Evolutionary conservation across 495 filamentous ascomycete species (phyloP).

Genomic region (Bacidia rubella): DNA sequence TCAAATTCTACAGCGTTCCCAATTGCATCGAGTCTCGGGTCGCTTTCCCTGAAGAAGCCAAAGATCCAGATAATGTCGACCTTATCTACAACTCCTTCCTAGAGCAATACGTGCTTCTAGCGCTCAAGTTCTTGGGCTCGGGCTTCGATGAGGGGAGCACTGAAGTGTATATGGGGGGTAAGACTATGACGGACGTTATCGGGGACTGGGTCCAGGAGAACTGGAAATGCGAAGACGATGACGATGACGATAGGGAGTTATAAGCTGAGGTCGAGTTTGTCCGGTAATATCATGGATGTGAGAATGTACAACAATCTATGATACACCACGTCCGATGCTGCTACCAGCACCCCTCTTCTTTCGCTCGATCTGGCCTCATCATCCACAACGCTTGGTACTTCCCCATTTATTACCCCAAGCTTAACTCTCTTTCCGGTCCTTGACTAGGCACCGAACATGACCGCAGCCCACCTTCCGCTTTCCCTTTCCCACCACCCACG

Average conservation of each 20-base stretch:
- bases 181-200: constrained; percentile 61
- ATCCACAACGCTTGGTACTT: too few species aligned
- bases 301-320: too few species aligned
- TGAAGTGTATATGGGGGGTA: constrained; percentile 47
- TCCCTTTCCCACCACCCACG: too few species aligned
- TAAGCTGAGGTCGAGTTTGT: too few species aligned
- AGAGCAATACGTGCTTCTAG: constrained; percentile 60
- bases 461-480: too few species aligned
- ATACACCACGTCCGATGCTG: too few species aligned
- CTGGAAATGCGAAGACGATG: constrained; percentile 50
- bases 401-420: too few species aligned
- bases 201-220: constrained; percentile 64
- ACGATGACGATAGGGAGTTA: constrained; percentile 20
- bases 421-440: too few species aligned
- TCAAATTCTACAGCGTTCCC: constrained; percentile 63
- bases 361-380: too few species aligned
- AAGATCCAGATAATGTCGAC: constrained; percentile 58
- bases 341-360: background rate
- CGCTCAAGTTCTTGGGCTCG: constrained; percentile 48
- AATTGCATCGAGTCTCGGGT: constrained; percentile 65
- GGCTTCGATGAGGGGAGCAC: constrained; percentile 47
- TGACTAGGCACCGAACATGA: too few species aligned
- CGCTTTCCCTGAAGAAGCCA: constrained; percentile 28
- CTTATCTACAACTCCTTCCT: constrained; percentile 88
- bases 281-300: background rate